Base-by-base conservation (phyloP, 2,329 filamentous ascomycete species). In the Colletotrichum sp. region DNA sequence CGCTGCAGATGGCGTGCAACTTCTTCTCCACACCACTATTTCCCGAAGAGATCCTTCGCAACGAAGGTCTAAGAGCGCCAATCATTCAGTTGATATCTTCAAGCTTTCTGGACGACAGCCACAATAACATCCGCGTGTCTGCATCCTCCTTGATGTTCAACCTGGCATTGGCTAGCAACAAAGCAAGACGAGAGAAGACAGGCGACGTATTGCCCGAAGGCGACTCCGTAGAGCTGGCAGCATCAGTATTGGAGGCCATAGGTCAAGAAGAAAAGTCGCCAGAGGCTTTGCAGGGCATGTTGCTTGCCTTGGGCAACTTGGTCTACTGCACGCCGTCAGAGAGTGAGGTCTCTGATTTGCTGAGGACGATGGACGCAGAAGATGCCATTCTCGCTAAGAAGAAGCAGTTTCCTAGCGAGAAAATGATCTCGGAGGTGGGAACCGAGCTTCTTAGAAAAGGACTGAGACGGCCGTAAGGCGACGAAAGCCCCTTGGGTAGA, bases 61-160 rank as follows among this genome's bases (percentile, higher is more conserved):
- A 89, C 57, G 82, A 83, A 2, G 66, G 78, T 27, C 82, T 95
- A 64, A 89, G 91, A 8, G 81, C 85, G 3, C 86, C 90, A 0
- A 85, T 96, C 33, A 91, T 94, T 2, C 87, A 90, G 73, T 87
- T 98, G 16, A 88, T 97, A 24, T 94, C 94, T 0, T 90, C 92
- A 3, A 95, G 93, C 75, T 92, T 98, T 31, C 88, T 98, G 1
- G 95, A 98, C 78, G 90, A 92, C 34, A 89, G 89, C 61, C 92
- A 97, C 78, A 88, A 88, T 59, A 95, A 92, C 68, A 90, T 96
- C 3, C 91, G 96, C 55, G 93, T 96, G 5, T 94, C 95, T 2
- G 94, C 96, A 0, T 92, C 96, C 1, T 95, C 93, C 2, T 87
- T 98, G 4, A 90, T 96, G 1, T 97, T 95, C 86, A 98, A 98